Conservation (phyloP, 2,329 filamentous ascomycete species). For the Penicillium italicum region DNA sequence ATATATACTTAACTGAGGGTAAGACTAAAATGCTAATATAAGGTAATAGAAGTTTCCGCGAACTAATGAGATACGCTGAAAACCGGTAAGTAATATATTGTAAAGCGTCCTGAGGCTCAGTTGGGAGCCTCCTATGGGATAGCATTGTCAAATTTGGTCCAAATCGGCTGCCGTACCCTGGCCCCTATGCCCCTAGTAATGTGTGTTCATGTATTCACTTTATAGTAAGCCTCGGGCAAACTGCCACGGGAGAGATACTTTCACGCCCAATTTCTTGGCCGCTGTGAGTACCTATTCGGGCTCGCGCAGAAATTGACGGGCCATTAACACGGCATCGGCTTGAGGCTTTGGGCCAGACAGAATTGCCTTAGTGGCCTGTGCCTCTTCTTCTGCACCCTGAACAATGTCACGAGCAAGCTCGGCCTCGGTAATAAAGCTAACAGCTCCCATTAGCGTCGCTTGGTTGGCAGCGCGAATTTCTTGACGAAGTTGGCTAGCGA, state of each 20-base stretch:
- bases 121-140: no score
- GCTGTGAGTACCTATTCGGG: conserved; percentile 54
- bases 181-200: no score
- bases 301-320: conserved; percentile 54
- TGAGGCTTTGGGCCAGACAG: conserved; percentile 28
- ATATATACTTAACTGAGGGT: no score
- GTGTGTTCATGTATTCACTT: not conserved
- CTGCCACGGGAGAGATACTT: conserved; percentile 49
- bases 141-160: no score
- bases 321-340: conserved; percentile 52
- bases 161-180: no score
- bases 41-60: no score
- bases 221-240: conserved; percentile 34
- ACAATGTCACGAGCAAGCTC: conserved; percentile 50
- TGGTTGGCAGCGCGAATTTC: conserved; percentile 37
- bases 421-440: conserved; percentile 53
- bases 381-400: conserved; percentile 33
- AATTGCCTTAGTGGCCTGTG: conserved; percentile 24
- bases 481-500: conserved; percentile 46
- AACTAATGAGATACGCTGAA: no score
- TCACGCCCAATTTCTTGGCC: conserved; percentile 48
- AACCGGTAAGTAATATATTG: no score
- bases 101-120: no score
- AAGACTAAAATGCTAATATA: no score
- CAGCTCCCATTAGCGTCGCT: conserved; percentile 49